Base-by-base conservation (phyloP, 306 rosid genomes). In the Trichosanthes truncata region DNA sequence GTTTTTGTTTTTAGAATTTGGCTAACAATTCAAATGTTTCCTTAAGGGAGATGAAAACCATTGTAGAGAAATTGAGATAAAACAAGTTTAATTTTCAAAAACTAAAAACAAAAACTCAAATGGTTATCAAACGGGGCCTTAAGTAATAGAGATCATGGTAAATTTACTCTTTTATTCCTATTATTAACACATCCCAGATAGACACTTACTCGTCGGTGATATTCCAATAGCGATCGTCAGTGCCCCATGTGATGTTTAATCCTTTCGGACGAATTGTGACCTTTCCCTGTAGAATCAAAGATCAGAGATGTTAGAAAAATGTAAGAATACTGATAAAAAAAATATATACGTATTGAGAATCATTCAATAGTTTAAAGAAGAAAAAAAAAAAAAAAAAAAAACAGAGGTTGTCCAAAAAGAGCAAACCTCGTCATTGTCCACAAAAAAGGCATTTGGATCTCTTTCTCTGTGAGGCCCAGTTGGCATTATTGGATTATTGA, bases 191-290 rank as follows among this genome's bases (percentile, higher is more conserved):
- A 0, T 2, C 1, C 10, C 23, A 41, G 35, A 43, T 10, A 41
- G 40, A 48, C 0, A 46, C 77, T 72, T 12, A 72, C 77, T 0
- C 26, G 53, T 23, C 11, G 21, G 29, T 3, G 20, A 72, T 72
- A 25, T 31, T 11, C 77, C 77, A 72, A 25, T 72, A 72, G 38
- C 77, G 77, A 45, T 72, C 57, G 6, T 72, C 77, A 11, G 45
- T 72, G 57, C 77, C 77, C 77, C 77, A 72, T 72, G 57, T 72
- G 20, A 45, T 72, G 21, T 72, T 72, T 3, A 72, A 48, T 46
- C 56, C 55, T 72, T 23, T 72, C 7, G 77, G 77, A 72, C 23
- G 15, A 25, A 72, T 13, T 67, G 6, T 67, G 46, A 49, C 38
- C 21, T 0, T 38, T 35, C 74, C 25, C 84, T 74, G 66, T 11